phyloP scores from a whole-genome alignment of 2,329 filamentous ascomycete genomes.

The Cladosporium sp. region DNA sequence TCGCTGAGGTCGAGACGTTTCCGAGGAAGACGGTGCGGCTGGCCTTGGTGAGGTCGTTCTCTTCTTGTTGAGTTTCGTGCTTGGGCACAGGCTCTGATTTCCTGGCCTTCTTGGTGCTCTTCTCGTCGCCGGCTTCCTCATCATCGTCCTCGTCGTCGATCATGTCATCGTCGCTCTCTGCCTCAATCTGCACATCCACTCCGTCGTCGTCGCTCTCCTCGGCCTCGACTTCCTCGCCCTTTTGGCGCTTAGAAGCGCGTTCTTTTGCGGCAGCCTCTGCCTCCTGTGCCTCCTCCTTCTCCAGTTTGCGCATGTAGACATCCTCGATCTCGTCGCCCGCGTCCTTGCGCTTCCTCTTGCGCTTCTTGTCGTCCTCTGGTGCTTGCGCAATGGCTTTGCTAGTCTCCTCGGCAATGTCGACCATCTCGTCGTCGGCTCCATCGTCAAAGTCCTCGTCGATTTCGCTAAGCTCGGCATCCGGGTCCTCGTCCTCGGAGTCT shows the following conservation, averaged over 20 bases:
- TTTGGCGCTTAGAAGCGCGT: slow-evolving; percentile 34
- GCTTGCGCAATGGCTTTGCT: slow-evolving; percentile 19
- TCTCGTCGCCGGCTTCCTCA: slow-evolving; percentile 39
- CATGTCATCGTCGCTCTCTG: slow-evolving; percentile 30
- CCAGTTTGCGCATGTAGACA: slow-evolving; percentile 21
- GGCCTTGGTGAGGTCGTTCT: slow-evolving; percentile 75
- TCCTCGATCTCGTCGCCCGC: slow-evolving; percentile 46
- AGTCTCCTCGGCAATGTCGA: slow-evolving; percentile 17
- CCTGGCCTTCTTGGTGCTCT: slow-evolving; percentile 29
- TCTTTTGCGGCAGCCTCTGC: slow-evolving; percentile 30
- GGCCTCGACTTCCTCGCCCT: slow-evolving; percentile 28
- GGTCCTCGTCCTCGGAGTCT: slow-evolving; percentile 38
- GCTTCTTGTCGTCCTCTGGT: slow-evolving; percentile 33
- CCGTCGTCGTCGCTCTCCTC: slow-evolving; percentile 29
- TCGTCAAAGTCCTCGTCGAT: slow-evolving; percentile 28
- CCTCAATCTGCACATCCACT: slow-evolving; percentile 18
- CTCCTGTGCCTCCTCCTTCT: slow-evolving; percentile 51
- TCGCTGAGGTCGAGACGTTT: slow-evolving; percentile 82
- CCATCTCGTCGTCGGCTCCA: slow-evolving; percentile 20
- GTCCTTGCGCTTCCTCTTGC: slow-evolving; percentile 60
- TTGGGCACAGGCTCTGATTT: slow-evolving; percentile 56
- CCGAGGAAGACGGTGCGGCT: slow-evolving; percentile 87
- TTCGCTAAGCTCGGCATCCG: slow-evolving; percentile 27
- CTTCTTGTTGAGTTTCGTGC: slow-evolving; percentile 51
- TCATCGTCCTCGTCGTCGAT: slow-evolving; percentile 32